Evolutionary conservation across 177 flowering plant genomes (phyloP).

Genomic region (Vitis hybrid): DNA sequence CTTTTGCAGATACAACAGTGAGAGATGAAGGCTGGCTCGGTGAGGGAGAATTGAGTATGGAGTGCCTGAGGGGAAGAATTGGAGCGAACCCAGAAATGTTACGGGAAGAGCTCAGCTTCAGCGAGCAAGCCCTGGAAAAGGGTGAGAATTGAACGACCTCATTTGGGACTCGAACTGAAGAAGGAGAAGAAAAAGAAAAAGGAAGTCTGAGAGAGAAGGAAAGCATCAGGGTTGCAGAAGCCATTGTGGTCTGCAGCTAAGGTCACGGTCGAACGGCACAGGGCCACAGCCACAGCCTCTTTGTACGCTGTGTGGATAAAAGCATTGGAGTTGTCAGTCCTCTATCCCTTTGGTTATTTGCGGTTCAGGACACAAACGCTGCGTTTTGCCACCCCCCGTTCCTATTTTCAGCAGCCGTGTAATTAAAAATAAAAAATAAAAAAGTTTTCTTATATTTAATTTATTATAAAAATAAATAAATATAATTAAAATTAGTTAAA

Average conservation of each 20-base stretch:
- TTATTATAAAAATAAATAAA: too few relatives aligned
- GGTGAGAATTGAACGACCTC: constrained; percentile 31
- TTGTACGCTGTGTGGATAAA: too few relatives aligned
- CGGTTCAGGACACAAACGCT: too few relatives aligned
- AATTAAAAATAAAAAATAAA: too few relatives aligned
- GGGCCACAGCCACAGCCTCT: too few relatives aligned
- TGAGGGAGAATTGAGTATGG: constrained; percentile 19
- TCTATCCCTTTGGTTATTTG: too few relatives aligned
- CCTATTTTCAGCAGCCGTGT: too few relatives aligned
- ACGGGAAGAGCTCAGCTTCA: constrained; percentile 45
- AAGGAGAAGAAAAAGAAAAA: background rate
- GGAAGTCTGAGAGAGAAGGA: constrained; percentile 11
- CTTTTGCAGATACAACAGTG: constrained; percentile 67
- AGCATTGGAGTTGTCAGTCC: too few relatives aligned
- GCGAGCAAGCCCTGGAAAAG: constrained; percentile 22
- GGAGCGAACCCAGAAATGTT: constrained; percentile 41
- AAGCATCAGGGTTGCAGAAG: constrained; percentile 29
- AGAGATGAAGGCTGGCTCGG: constrained; percentile 23
- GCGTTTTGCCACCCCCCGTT: too few relatives aligned
- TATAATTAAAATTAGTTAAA: too few relatives aligned
- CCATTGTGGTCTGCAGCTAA: constrained; percentile 28
- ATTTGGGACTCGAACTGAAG: constrained; percentile 11
- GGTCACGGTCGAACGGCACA: too few relatives aligned
- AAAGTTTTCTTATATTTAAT: too few relatives aligned
- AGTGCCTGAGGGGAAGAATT: constrained; percentile 23